Evolutionary conservation across 2,329 filamentous ascomycete genomes (phyloP).

Genomic region (Pseudogymnoascus sp.): DNA sequence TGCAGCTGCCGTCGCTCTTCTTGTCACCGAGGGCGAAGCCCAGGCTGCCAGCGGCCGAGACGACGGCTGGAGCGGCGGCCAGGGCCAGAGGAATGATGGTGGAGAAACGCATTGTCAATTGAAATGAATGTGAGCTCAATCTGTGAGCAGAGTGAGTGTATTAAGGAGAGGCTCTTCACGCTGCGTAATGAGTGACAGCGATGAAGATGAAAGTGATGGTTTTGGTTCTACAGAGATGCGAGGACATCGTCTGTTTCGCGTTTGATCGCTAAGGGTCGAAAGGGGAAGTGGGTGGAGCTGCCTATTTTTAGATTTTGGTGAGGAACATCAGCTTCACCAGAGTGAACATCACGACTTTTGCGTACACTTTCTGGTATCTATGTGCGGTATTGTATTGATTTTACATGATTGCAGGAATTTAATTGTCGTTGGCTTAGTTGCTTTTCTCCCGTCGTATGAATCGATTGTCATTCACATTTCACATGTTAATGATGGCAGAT

Average conservation of each 20-base stretch:
- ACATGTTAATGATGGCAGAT: not conserved
- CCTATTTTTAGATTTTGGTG: not conserved
- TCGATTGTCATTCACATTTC: not conserved
- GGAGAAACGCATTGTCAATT: conserved; percentile 12
- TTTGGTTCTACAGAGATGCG: not conserved
- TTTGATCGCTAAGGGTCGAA: conserved; percentile 7
- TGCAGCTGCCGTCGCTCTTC: conserved; percentile 52
- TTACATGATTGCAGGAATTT: not conserved
- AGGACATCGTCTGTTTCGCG: conserved; percentile 6
- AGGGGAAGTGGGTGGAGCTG: conserved; percentile 6
- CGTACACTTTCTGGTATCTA: not conserved
- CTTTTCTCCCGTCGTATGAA: not conserved
- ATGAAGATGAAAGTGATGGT: not conserved
- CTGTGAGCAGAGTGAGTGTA: not conserved
- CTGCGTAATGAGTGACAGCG: conserved; percentile 7
- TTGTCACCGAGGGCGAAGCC: conserved; percentile 62
- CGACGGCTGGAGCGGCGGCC: conserved; percentile 36
- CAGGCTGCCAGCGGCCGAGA: conserved; percentile 44
- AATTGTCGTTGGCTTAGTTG: not conserved
- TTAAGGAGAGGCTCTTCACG: conserved; percentile 2
- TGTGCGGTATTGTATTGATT: not conserved
- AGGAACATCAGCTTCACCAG: not conserved
- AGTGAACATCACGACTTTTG: not conserved
- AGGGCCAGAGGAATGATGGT: conserved; percentile 20
- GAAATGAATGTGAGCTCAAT: conserved; percentile 3